Evolutionary conservation across 2,329 filamentous ascomycete genomes (phyloP).

Genomic region (Xylariaceae sp.): DNA sequence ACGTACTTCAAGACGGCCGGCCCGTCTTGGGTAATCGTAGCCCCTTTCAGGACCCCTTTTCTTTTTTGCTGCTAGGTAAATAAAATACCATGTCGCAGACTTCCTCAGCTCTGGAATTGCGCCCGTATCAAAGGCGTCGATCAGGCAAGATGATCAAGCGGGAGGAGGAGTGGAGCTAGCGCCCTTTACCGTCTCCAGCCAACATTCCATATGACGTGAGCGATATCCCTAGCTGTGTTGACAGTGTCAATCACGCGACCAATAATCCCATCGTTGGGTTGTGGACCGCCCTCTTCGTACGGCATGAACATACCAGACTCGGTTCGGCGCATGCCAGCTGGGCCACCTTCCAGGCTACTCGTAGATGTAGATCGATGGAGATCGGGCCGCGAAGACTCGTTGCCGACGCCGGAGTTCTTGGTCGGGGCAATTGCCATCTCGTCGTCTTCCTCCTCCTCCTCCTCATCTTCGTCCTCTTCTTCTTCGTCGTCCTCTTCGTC

Average conservation of each 20-base stretch:
- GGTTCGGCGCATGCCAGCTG: constrained; percentile 66
- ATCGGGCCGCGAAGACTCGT: constrained; percentile 23
- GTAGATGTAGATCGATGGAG: constrained; percentile 46
- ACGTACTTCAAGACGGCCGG: too few relatives aligned
- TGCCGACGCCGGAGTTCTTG: constrained; percentile 19
- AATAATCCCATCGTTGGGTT: constrained; percentile 59
- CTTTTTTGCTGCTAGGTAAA: too few relatives aligned
- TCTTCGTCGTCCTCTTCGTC: constrained; percentile 40
- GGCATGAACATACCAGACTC: constrained; percentile 90
- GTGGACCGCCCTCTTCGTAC: constrained; percentile 66
- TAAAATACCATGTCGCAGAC: too few relatives aligned
- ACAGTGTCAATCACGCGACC: constrained; percentile 77
- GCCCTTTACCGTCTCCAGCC: constrained; percentile 55
- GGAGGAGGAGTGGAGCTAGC: not conserved
- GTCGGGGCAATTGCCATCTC: constrained; percentile 43
- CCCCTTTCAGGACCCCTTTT: too few relatives aligned
- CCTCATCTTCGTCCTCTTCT: constrained; percentile 40
- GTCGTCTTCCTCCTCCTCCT: constrained; percentile 45
- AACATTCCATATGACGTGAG: constrained; percentile 67
- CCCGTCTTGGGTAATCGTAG: constrained; percentile 1
- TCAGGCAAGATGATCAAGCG: constrained; percentile 2
- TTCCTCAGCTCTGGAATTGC: too few relatives aligned
- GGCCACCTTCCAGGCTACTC: constrained; percentile 44
- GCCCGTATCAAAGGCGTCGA: not conserved
- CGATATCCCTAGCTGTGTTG: constrained; percentile 66